Percentiles rank a stretch among this genome's conserved stretches.
Conservation (phyloP, 441 rosid genomes). For the Populus tomentosa region DNA sequence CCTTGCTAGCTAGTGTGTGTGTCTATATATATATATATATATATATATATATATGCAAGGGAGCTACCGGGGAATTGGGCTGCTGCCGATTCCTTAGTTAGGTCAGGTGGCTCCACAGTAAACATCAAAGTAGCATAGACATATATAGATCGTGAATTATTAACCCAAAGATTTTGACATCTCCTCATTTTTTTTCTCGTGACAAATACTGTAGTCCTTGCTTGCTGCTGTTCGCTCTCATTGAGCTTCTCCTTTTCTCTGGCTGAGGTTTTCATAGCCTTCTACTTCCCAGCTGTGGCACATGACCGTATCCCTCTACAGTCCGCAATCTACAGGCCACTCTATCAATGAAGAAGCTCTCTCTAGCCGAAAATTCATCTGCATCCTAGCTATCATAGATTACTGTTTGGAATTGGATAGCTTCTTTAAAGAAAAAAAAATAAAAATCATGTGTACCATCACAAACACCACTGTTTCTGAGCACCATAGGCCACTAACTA, state of each 20-base stretch:
- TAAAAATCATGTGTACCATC: neutral
- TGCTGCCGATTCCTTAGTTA: neutral
- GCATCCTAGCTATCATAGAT: neutral
- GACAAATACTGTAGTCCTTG: neutral
- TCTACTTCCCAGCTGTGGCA: neutral
- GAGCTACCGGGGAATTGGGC: neutral
- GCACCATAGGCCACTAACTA: neutral
- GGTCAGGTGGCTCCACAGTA: neutral
- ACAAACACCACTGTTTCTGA: neutral
- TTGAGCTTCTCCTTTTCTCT: neutral
- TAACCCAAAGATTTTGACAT: neutral
- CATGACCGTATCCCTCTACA: neutral
- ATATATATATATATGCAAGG: neutral
- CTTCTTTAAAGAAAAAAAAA: neutral
- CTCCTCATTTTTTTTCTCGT: neutral
- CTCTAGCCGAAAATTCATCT: neutral
- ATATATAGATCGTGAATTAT: neutral
- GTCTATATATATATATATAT: too few relatives aligned
- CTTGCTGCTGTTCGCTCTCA: neutral
- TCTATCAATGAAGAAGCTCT: neutral
- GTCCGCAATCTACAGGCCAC: neutral
- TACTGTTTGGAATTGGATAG: neutral
- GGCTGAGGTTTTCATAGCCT: neutral
- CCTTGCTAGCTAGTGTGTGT: neutral
- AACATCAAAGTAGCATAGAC: neutral